Evolutionary conservation across 768 basidiomycete species (phyloP).

Genomic region (Rhizopogon vesiculosus): DNA sequence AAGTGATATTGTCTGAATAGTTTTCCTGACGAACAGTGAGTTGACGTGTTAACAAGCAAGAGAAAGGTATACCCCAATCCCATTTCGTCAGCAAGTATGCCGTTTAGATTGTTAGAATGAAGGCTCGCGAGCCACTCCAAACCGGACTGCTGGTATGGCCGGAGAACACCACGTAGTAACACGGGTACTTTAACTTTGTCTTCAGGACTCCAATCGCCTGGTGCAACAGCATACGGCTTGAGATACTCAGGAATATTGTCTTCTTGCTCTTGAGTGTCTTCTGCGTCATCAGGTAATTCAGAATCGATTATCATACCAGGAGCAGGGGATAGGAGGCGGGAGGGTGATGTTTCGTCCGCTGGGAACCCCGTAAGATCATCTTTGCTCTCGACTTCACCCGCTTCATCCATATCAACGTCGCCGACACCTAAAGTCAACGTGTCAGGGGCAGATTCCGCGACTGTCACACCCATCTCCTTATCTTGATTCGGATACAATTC

Average conservation of each 20-base stretch:
- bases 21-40: conserved; percentile 56
- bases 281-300: conserved; percentile 24
- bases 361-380: not conserved
- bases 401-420: not conserved
- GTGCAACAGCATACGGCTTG: conserved; percentile 65
- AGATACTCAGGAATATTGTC: conserved; percentile 51
- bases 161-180: conserved; percentile 80
- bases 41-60: not conserved
- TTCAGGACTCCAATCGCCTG: conserved; percentile 61
- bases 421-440: not conserved
- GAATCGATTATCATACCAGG: not conserved
- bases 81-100: conserved; percentile 92
- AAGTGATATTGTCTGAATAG: conserved; percentile 93
- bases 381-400: not conserved
- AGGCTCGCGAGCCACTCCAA: conserved; percentile 92
- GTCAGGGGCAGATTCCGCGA: not conserved
- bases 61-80: conserved; percentile 70
- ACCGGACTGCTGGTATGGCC: conserved; percentile 92
- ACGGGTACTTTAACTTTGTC: conserved; percentile 58
- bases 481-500: not conserved
- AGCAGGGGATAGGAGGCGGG: not conserved
- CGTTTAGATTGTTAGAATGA: conserved; percentile 76
- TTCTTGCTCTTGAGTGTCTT: conserved; percentile 32
- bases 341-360: not conserved
- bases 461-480: not conserved